phyloP scores from a whole-genome alignment of 2,329 filamentous ascomycete genomes.

The Metarhizium rileyi region DNA sequence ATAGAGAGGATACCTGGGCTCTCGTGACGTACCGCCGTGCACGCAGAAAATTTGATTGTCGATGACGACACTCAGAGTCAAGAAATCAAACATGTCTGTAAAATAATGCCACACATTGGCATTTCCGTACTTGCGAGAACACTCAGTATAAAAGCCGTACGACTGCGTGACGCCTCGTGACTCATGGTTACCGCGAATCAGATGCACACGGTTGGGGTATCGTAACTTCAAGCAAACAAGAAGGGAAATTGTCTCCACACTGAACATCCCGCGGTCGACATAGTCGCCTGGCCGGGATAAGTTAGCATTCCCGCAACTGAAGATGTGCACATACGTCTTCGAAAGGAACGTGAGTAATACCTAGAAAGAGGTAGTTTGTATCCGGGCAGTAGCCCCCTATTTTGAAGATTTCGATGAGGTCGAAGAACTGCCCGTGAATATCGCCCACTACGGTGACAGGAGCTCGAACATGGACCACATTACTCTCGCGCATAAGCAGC shows the following conservation, averaged over 20 bases:
- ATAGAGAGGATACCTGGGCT: background rate
- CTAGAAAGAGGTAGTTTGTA: constrained; percentile 96
- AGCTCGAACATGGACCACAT: constrained; percentile 92
- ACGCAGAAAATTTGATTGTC: constrained; percentile 99
- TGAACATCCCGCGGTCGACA: constrained; percentile 96
- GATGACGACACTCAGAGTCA: constrained; percentile 94
- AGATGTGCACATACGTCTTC: background rate
- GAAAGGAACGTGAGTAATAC: constrained; percentile 33
- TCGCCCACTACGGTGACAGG: constrained; percentile 97
- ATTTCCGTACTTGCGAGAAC: constrained; percentile 94
- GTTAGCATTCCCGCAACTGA: background rate
- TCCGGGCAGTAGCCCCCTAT: constrained; percentile 96
- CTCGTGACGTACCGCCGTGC: constrained; percentile 58
- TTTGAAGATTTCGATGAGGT: constrained; percentile 98
- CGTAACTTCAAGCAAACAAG: constrained; percentile 94
- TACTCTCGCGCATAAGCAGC: constrained; percentile 98
- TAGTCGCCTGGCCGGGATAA: constrained; percentile 64
- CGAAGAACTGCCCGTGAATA: constrained; percentile 98
- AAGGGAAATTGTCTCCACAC: constrained; percentile 95
- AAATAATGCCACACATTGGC: constrained; percentile 99
- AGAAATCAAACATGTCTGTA: constrained; percentile 99
- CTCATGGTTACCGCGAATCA: constrained; percentile 97
- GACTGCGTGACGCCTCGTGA: constrained; percentile 96
- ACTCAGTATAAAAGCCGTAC: constrained; percentile 98
- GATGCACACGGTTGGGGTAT: constrained; percentile 89